These are phyloP conservation scores for Ophiosphaerella korrae DNA, from an alignment of 2,329 filamentous ascomycete species.

Conservation along the genomic window DNA sequence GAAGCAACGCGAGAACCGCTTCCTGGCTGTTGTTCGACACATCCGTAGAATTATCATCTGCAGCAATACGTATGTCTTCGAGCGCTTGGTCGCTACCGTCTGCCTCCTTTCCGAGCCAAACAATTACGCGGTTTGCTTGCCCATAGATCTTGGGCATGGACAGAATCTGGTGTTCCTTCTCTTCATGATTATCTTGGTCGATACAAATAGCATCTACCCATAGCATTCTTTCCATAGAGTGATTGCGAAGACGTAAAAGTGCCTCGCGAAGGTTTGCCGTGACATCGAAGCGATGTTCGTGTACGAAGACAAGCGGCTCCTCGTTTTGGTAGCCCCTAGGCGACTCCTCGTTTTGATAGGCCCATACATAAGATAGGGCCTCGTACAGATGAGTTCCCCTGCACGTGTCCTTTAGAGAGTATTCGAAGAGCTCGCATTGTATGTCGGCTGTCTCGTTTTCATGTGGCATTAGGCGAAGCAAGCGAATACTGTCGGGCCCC, in stretches of 20 bases:
- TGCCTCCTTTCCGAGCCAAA: conserved; percentile 19
- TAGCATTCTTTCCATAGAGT: conserved; percentile 8
- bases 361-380: conserved; percentile 9
- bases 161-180: conserved; percentile 16
- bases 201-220: too few species aligned
- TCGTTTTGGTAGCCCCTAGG: too few species aligned
- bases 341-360: neutral
- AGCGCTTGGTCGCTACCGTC: conserved; percentile 15
- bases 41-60: conserved; percentile 1
- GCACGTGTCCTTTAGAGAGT: neutral
- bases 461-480: too few species aligned
- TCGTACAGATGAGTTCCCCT: neutral
- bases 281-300: conserved; percentile 4
- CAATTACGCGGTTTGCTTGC: conserved; percentile 16
- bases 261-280: conserved; percentile 12
- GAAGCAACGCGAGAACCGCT: conserved; percentile 14
- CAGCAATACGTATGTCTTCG: conserved; percentile 14
- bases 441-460: neutral
- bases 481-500: too few species aligned
- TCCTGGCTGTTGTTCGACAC: conserved; percentile 4
- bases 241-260: conserved; percentile 10
- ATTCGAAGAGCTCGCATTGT: conserved; percentile 5
- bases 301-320: conserved; percentile 10
- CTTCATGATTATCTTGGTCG: conserved; percentile 10
- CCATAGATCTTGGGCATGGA: conserved; percentile 19